Evolutionary conservation across 306 rosid species (phyloP), one percentile per base, ranked within the genome.

Genomic region (Amphicarpaea edgeworthii): DNA sequence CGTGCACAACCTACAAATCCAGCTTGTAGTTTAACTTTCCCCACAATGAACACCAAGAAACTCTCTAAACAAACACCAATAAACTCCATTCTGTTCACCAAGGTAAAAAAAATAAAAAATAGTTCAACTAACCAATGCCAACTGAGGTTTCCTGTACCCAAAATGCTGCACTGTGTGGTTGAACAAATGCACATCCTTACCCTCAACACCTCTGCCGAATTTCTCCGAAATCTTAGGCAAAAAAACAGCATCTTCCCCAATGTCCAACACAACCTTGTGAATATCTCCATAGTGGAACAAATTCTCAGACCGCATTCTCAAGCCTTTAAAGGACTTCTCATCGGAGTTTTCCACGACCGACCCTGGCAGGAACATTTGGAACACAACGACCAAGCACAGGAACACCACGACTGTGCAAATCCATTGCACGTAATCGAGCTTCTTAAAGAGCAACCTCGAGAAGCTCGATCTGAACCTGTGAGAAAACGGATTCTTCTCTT

Each of bases 401-500:
- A 96, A 96, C 71, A 96, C 93, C 6, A 60, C 84, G 60, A 93
- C 93, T 7, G 97, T 87, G 72, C 97, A 96, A 85, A 89, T 90
- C 99, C 99, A 96, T 86, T 89, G 98, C 54, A 96, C 75, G 58
- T 93, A 96, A 83, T 92, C 98, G 16, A 96, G 84, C 79, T 86
- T 96, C 88, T 89, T 91, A 70, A 85, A 82, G 2, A 92, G 79
- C 67, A 95, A 79, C 65, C 96, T 86, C 7, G 99, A 92, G 79
- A 96, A 89, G 79, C 92, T 90, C 84, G 97, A 96, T 89, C 98
- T 92, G 76, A 87, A 85, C 85, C 97, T 90, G 85, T 80, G 97
- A 3, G 88, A 61, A 73, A 89, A 92, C 19, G 89, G 83, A 81
- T 81, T 67, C 14, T 82, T 85, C n/a, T 93, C 96, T 43, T 81